A percentile compares a stretch with the other conserved stretches of the same genome.
These are phyloP conservation scores for Heliamphora pulchella DNA, from an alignment of 179 eudicot species.

Conservation along the genomic window DNA sequence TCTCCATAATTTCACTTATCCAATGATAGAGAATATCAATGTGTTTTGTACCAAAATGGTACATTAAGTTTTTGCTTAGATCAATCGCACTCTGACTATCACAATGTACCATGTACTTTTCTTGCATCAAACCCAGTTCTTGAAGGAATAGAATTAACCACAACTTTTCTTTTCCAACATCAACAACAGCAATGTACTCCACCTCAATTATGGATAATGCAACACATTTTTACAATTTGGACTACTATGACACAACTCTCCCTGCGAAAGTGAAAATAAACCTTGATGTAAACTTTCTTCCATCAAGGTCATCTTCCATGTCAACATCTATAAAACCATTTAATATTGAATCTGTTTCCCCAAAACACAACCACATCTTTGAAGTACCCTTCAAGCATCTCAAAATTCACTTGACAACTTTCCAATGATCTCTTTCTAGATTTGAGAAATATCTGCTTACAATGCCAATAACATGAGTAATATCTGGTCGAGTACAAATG, in stretches of 20 bases:
- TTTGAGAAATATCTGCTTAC: too few relatives aligned
- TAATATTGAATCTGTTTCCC: too few relatives aligned
- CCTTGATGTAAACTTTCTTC: too few relatives aligned
- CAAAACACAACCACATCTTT: too few relatives aligned
- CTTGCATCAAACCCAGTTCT: not conserved
- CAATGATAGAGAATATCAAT: not conserved
- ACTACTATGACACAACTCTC: not conserved
- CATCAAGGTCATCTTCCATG: not conserved
- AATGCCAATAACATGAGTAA: too few relatives aligned
- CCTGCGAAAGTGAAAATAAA: not conserved
- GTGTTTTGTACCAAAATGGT: not conserved
- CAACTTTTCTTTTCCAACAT: not conserved
- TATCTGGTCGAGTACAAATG: too few relatives aligned
- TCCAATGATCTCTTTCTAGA: too few relatives aligned
- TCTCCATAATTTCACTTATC: not conserved
- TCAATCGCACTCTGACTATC: slow-evolving; percentile 1
- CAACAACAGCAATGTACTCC: not conserved
- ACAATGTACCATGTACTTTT: not conserved
- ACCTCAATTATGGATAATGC: not conserved
- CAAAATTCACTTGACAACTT: too few relatives aligned
- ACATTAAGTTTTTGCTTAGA: not conserved
- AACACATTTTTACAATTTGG: not conserved
- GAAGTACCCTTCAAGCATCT: too few relatives aligned
- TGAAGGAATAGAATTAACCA: not conserved
- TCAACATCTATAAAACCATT: not conserved